These are phyloP conservation scores for Candida mattraensis DNA, from an alignment of 805 yeast species.

Conservation along the genomic window DNA sequence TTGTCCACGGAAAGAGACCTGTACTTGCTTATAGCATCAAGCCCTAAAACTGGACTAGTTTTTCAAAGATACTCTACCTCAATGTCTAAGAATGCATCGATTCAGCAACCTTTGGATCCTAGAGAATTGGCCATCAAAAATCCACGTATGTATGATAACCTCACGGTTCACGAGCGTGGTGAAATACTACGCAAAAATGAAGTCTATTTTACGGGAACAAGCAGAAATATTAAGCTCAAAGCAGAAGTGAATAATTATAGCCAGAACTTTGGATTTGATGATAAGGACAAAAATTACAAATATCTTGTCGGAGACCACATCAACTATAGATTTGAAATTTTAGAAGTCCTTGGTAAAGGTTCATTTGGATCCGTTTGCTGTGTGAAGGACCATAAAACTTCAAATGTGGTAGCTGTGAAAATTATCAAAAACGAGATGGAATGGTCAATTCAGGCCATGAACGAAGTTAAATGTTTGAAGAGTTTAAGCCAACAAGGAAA, in stretches of 20 bases:
- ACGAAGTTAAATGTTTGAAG: conserved; percentile 70
- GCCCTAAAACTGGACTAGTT: conserved; percentile 5
- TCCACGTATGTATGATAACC: conserved; percentile 23
- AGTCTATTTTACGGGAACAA: conserved; percentile 51
- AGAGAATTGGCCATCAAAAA: conserved; percentile 16
- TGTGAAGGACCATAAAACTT: conserved; percentile 64
- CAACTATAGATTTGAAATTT: conserved; percentile 68
- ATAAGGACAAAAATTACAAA: conserved; percentile 59
- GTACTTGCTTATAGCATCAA: conserved; percentile 7
- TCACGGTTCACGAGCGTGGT: conserved; percentile 59
- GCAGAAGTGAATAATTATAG: conserved; percentile 40
- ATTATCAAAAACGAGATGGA: conserved; percentile 71
- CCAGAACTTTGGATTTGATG: conserved; percentile 72
- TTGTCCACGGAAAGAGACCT: conserved; percentile 12
- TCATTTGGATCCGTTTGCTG: conserved; percentile 78
- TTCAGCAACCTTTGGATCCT: conserved; percentile 12
- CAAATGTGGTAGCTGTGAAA: conserved; percentile 66
- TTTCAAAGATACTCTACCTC: conserved; percentile 10
- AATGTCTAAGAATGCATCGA: neutral
- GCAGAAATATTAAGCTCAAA: conserved; percentile 22
- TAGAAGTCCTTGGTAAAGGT: conserved; percentile 66
- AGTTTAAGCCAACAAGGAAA: conserved; percentile 38
- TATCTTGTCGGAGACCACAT: conserved; percentile 65
- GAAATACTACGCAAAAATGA: conserved; percentile 52
- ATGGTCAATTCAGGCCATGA: conserved; percentile 75